A percentile compares a stretch with the other conserved stretches of the same genome.
Evolutionary conservation across 805 yeast genomes (phyloP).

Genomic region (Nakazawaea anatomiae): DNA sequence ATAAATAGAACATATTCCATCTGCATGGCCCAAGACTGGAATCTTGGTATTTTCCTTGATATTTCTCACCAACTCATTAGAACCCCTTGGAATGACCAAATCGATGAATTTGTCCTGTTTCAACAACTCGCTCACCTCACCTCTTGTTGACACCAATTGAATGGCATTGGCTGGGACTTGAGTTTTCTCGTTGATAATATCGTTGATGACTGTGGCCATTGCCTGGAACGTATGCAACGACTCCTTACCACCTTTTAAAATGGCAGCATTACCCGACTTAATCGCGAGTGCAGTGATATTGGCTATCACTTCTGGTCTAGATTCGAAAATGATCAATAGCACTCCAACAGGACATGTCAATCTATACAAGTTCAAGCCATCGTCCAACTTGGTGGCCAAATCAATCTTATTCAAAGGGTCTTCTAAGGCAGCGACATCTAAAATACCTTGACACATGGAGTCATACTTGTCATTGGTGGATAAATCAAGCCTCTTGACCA

Average conservation of each 20-base stretch:
- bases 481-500: conserved; percentile 81
- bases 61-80: conserved; percentile 81
- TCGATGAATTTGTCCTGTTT: conserved; percentile 87
- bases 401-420: conserved; percentile 93
- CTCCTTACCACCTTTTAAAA: conserved; percentile 96
- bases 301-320: conserved; percentile 98
- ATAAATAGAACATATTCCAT: conserved; percentile 90
- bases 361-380: conserved; percentile 76
- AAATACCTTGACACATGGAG: conserved; percentile 88
- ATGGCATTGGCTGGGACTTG: conserved; percentile 76
- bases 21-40: conserved; percentile 98
- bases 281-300: conserved; percentile 93
- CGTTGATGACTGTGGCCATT: conserved; percentile 67
- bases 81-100: conserved; percentile 96
- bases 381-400: conserved; percentile 80
- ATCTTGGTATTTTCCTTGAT: conserved; percentile 87
- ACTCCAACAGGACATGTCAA: conserved; percentile 95
- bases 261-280: conserved; percentile 95
- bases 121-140: conserved; percentile 80
- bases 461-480: conserved; percentile 82
- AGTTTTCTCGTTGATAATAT: conserved; percentile 49
- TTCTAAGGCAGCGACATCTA: conserved; percentile 81
- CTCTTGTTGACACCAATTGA: conserved; percentile 83
- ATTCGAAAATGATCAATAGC: conserved; percentile 84
- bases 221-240: conserved; percentile 77